Evolutionary conservation across 768 basidiomycete genomes (phyloP), one percentile per base, ranked within the genome.

Genomic region (Polyporus arcularius): DNA sequence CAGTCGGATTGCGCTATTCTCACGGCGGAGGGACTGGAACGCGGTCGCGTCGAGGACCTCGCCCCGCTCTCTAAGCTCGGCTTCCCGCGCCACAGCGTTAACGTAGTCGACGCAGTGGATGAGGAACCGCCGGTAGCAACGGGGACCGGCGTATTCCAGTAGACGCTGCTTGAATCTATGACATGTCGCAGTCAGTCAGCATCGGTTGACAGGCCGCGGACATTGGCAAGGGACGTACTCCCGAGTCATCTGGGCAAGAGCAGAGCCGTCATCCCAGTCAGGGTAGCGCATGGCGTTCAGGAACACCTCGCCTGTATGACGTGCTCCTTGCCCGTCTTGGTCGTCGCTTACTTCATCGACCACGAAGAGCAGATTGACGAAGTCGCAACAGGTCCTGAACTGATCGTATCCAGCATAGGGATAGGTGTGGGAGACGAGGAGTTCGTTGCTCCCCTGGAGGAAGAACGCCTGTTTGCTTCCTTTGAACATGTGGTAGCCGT

Each of bases 271-370:
- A 51, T 83, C 77, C 81, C 81, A 85, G 40, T 79, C 72, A 8
- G 81, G 70, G 65, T 85, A 75, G 63, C 73, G 78, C 80, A 89
- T 82, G 18, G 80, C 82, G 53, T 83, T 79, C 55, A 85, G 74
- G 60, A 82, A 85, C 28, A 83, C 75, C 49, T 81, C 75, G 21
- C 85, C 83, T 32, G 84, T 87, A 32, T 72, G 71, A 28, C 80
- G 79, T 49, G 86, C 87, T 55, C 84, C 87, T 53, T 71, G 70
- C 35, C 85, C 85, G 66, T 76, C 80, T 72, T 88, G 87, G 60
- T 87, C 87, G 66, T 88, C 86, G 71, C 85, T 87, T 55, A 86
- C 79, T 70, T 88, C 87, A 68, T 89, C 88, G 48, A 87, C 79
- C 48, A 87, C 85, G 72, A 87, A 89, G 32, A 76, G 69, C 35